These are phyloP conservation scores for Phellopilus nigrolimitatus DNA, from an alignment of 1,284 basidiomycete species.

Conservation along the genomic window DNA sequence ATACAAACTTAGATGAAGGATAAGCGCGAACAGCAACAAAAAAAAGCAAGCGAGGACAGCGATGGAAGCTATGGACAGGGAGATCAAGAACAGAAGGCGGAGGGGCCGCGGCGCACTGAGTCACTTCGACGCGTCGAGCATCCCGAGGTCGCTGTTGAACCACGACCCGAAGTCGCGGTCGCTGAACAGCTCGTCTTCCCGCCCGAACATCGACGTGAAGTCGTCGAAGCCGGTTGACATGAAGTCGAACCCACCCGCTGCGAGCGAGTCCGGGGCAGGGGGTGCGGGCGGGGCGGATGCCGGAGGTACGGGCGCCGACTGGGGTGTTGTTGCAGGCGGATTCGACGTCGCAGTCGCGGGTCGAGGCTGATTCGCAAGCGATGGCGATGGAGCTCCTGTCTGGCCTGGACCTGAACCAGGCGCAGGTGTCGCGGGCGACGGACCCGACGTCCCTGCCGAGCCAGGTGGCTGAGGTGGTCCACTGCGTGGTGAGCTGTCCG, in stretches of 20 bases:
- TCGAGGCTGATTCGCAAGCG: conserved; percentile 9
- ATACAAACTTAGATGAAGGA: conserved; percentile 11
- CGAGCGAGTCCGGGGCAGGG: background rate
- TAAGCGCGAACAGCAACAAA: conserved; percentile 6
- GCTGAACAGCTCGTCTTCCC: conserved; percentile 7
- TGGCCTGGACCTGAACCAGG: background rate
- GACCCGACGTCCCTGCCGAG: conserved; percentile 5
- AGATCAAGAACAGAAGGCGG: background rate
- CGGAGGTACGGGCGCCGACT: conserved; percentile 5
- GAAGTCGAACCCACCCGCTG: conserved; percentile 12
- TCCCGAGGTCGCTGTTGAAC: conserved; percentile 12
- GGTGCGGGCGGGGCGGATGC: conserved; percentile 3
- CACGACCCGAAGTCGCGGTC: conserved; percentile 16
- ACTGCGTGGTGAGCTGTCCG: conserved; percentile 13
- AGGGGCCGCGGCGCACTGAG: background rate
- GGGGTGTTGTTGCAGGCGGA: conserved; percentile 1
- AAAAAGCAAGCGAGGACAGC: background rate
- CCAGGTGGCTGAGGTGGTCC: conserved; percentile 2
- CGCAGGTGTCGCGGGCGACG: conserved; percentile 9
- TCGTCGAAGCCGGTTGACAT: conserved; percentile 17
- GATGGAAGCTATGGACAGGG: background rate
- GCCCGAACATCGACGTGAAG: conserved; percentile 18
- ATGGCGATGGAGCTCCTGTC: conserved; percentile 5
- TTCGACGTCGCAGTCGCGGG: conserved; percentile 15
- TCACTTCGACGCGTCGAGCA: conserved; percentile 17